phyloP scores from a whole-genome alignment of 1,139 yeast species.

The Lodderomyces orthopsilosis region DNA sequence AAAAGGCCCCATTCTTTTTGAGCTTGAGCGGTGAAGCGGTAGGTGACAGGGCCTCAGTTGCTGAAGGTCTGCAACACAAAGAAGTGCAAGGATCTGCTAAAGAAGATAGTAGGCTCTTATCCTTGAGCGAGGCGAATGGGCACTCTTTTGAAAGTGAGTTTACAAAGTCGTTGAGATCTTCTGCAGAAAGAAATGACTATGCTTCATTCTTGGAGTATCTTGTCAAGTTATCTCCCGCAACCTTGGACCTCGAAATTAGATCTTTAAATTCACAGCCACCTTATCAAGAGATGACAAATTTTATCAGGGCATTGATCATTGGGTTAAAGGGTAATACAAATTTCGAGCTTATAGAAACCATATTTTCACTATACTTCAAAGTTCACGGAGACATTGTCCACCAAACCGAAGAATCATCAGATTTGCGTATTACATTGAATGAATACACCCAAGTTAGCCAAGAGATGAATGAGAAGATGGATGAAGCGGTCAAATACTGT shows the following conservation, averaged over 20 bases:
- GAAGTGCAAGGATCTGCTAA: slow-evolving; percentile 15
- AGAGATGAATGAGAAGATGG: slow-evolving; percentile 50
- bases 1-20: slow-evolving; percentile 78
- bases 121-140: slow-evolving; percentile 22
- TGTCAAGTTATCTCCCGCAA: slow-evolving; percentile 68
- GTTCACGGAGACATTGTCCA: slow-evolving; percentile 82
- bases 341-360: slow-evolving; percentile 73
- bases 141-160: slow-evolving; percentile 68
- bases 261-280: slow-evolving; percentile 69
- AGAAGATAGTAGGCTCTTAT: slow-evolving; percentile 25
- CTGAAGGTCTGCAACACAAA: slow-evolving; percentile 43
- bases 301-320: slow-evolving; percentile 60
- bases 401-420: slow-evolving; percentile 30
- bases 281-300: slow-evolving; percentile 59
- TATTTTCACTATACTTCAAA: slow-evolving; percentile 70
- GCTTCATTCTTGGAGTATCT: slow-evolving; percentile 52
- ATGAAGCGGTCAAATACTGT: slow-evolving; percentile 74
- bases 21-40: slow-evolving; percentile 61
- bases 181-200: slow-evolving; percentile 41
- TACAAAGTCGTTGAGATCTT: slow-evolving; percentile 61
- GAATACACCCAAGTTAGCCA: slow-evolving; percentile 38
- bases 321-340: slow-evolving; percentile 60
- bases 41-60: slow-evolving; percentile 66
- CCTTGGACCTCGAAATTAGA: slow-evolving; percentile 82
- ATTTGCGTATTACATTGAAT: slow-evolving; percentile 43